Conservation (phyloP, 116 monocot species). For the Phalaenopsis hybrid region DNA sequence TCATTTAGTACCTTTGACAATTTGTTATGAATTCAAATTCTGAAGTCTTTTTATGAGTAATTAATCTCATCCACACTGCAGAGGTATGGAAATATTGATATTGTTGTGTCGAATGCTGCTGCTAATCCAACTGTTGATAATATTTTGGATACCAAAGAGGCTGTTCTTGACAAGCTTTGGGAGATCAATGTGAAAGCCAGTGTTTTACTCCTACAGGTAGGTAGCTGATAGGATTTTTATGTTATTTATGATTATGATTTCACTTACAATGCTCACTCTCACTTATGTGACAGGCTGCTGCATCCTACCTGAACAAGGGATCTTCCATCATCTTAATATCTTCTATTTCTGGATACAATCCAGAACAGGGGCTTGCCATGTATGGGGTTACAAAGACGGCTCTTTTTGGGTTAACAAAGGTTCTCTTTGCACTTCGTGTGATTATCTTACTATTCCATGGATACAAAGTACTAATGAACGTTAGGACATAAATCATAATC, state of each 20-base stretch:
- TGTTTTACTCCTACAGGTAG: slow-evolving; percentile 68
- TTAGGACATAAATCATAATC: too few species aligned
- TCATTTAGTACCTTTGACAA: background rate
- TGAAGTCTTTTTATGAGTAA: background rate
- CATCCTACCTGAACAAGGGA: slow-evolving; percentile 55
- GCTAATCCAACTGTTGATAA: slow-evolving; percentile 72
- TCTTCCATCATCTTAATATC: slow-evolving; percentile 80
- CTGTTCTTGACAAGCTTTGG: slow-evolving; percentile 88
- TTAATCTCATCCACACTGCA: slow-evolving; percentile 18
- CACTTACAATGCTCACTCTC: background rate
- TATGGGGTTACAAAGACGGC: slow-evolving; percentile 94
- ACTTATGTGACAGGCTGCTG: slow-evolving; percentile 41
- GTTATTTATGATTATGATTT: background rate
- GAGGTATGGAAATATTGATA: slow-evolving; percentile 81
- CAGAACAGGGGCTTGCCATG: slow-evolving; percentile 54
- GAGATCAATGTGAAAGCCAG: slow-evolving; percentile 87
- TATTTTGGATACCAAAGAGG: slow-evolving; percentile 59
- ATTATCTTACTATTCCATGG: background rate
- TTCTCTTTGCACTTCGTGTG: slow-evolving; percentile 9
- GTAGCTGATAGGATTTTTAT: background rate
- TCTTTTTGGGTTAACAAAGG: slow-evolving; percentile 89
- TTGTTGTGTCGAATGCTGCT: slow-evolving; percentile 93
- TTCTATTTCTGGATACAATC: slow-evolving; percentile 70
- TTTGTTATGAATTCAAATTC: background rate
- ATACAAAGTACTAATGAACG: background rate